Conservation (phyloP, 345 rosid genomes). For the Stellera chamaejasme region DNA sequence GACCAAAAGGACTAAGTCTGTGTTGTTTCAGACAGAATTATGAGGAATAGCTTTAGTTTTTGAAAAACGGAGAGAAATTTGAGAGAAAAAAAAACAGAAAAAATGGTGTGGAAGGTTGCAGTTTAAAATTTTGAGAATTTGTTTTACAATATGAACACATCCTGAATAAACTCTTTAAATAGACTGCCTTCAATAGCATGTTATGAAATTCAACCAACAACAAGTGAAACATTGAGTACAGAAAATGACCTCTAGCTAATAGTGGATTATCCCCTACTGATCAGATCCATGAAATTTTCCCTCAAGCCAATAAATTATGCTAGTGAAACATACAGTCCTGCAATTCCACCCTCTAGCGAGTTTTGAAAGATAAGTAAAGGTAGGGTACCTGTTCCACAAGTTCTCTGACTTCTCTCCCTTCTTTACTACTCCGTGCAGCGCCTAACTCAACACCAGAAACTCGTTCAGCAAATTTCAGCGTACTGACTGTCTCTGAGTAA, state of each 20-base stretch:
- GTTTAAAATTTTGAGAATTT: too few relatives aligned
- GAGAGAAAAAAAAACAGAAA: too few relatives aligned
- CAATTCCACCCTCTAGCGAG: neutral
- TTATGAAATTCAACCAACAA: too few relatives aligned
- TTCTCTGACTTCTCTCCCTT: constrained; percentile 81
- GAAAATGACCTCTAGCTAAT: too few relatives aligned
- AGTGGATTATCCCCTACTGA: constrained; percentile 1
- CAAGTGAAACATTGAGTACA: too few relatives aligned
- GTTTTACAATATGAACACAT: too few relatives aligned
- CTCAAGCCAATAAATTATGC: neutral
- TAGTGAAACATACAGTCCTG: neutral
- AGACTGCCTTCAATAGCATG: too few relatives aligned
- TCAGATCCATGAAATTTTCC: neutral
- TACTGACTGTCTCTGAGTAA: constrained; percentile 81
- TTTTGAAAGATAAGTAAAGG: neutral
- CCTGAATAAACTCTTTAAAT: too few relatives aligned
- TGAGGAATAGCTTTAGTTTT: neutral
- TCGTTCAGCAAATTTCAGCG: constrained; percentile 91
- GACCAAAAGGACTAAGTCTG: neutral
- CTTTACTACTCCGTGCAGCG: constrained; percentile 84
- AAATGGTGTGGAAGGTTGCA: too few relatives aligned
- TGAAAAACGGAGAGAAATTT: too few relatives aligned
- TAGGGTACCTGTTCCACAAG: constrained; percentile 79
- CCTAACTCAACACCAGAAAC: constrained; percentile 98
- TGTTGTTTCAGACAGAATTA: neutral